A percentile compares a stretch with the other conserved stretches of the same genome.
These are phyloP conservation scores for Fistulinella prunicolor DNA, from an alignment of 768 basidiomycete species.

Conservation along the genomic window DNA sequence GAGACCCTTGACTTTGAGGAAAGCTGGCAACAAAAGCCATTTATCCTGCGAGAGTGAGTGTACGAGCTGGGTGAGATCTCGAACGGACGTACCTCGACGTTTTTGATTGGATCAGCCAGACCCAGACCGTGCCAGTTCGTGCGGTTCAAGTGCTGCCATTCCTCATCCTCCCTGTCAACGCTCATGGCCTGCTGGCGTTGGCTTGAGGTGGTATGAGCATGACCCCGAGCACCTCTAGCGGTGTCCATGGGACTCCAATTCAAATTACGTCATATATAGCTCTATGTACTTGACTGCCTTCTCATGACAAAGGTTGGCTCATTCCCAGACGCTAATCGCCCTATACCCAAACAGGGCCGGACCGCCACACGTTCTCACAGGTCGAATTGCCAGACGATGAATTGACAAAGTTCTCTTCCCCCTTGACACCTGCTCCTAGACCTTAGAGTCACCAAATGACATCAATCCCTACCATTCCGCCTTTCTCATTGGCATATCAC, in stretches of 20 bases:
- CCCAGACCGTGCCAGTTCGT: conserved; percentile 74
- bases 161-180: conserved; percentile 34
- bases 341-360: not conserved
- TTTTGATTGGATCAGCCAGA: conserved; percentile 88
- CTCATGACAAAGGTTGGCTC: too few species aligned
- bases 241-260: too few species aligned
- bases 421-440: not conserved
- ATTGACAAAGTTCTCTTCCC: not conserved
- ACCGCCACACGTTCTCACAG: not conserved
- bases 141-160: conserved; percentile 57
- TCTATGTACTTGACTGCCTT: too few species aligned
- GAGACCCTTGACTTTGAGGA: conserved; percentile 95
- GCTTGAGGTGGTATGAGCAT: too few species aligned
- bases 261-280: too few species aligned
- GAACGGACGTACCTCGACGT: conserved; percentile 68
- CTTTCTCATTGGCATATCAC: conserved; percentile 5
- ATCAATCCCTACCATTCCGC: not conserved
- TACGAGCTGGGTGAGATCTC: too few species aligned
- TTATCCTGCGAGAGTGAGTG: conserved; percentile 73
- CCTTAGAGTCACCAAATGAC: conserved; percentile 3
- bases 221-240: not conserved
- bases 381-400: not conserved
- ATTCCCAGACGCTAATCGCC: too few species aligned
- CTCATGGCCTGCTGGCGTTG: conserved; percentile 7
- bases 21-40: conserved; percentile 96